These are phyloP conservation scores for Trypanosoma congolense DNA, from an alignment of 208 protist genomes.

Conservation along the genomic window DNA sequence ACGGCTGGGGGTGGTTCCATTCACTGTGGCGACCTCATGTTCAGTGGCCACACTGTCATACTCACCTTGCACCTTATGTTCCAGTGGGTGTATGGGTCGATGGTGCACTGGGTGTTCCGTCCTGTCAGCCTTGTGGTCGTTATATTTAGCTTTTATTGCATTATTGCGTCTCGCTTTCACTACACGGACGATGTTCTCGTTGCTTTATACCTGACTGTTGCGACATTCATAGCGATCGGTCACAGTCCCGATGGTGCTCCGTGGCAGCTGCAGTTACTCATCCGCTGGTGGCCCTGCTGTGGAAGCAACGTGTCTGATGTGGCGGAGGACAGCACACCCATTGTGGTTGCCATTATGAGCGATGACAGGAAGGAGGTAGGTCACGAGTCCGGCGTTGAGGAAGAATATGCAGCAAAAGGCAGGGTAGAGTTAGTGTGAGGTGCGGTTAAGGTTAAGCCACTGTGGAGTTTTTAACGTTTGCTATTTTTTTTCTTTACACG, in stretches of 20 bases:
- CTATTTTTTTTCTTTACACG: no score
- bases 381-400: neutral
- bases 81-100: conserved; percentile 2
- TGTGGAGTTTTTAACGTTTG: no score
- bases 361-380: neutral
- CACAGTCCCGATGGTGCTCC: conserved; percentile 61
- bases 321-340: conserved; percentile 2
- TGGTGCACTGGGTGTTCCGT: neutral
- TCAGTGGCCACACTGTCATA: conserved; percentile 86
- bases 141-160: neutral
- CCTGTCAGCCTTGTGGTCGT: neutral
- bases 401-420: no score
- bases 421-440: no score
- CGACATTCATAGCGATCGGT: conserved; percentile 53
- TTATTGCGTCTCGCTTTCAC: neutral
- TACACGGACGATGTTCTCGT: neutral
- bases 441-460: no score
- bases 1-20: conserved; percentile 71
- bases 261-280: conserved; percentile 71
- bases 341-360: neutral
- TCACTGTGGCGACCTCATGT: conserved; percentile 90
- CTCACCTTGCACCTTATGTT: conserved; percentile 48
- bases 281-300: conserved; percentile 70
- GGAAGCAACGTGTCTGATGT: conserved; percentile 25
- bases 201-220: conserved; percentile 42